Base-by-base conservation (phyloP, 768 basidiomycete species). In the Suillus americanus region DNA sequence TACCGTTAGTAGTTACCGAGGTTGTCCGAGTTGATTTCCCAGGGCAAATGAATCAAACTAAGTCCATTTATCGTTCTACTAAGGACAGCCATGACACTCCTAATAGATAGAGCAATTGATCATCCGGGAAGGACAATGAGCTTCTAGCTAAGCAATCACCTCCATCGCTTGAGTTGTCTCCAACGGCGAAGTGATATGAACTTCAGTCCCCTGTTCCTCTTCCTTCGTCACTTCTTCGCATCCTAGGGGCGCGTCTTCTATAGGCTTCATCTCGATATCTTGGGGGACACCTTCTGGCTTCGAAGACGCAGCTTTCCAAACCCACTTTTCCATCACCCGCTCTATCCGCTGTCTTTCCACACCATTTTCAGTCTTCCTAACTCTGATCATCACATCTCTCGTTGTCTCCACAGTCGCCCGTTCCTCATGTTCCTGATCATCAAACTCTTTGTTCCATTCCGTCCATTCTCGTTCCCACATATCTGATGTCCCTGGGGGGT, bases 321-420 rank as follows among this genome's bases (percentile, higher is more conserved):
- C 79, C 89, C 90, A 92, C 60, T 82, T 81, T 76, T 93, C 91
- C 50, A 88, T 75, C 30, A 80, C 77, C 64, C 91, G 84, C 70
- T 90, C 88, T 67, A 91, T 84, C 57, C 85, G 83, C 67, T 93
- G 91, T 67, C 91, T 79, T 71, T 92, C 91, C 48, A 92, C 50
- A 25, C 88, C 86, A 35, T 79, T 78, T 48, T 69, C 76, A 10
- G 83, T 85, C 73, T 79, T 82, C 65, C 89, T 82, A 65, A 88
- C 80, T 74, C 85, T 89, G 23, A 88, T 74, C 9, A 86, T 79
- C 41, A 85, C 79, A 61, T 86, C 83, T 55, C 78, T 78, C 61
- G 76, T 80, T 60, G 79, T 79, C 48, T 72, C 81, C 61, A 84
- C 79, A 57, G 79, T 79, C 7, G 79, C 85, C n/a, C 68, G 61